phyloP scores from a whole-genome alignment of 176 grass and related monocot genomes.

The Rhynchospora pubera region DNA sequence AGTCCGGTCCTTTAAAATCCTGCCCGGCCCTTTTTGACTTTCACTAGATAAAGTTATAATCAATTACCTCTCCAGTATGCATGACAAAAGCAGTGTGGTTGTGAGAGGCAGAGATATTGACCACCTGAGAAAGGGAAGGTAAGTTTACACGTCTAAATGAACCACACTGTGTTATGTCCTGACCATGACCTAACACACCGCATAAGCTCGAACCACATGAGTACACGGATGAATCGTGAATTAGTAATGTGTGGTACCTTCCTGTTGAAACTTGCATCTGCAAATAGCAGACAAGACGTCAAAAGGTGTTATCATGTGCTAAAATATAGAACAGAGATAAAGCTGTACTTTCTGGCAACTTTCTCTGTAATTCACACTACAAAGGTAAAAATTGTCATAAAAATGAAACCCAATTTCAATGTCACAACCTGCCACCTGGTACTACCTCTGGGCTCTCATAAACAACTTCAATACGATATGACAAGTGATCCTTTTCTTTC shows the following conservation, averaged over 20 bases:
- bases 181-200: constrained; percentile 98
- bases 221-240: constrained; percentile 91
- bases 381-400: constrained; percentile 21
- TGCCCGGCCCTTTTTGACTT: no score
- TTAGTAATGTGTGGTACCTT: constrained; percentile 92
- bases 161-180: constrained; percentile 73
- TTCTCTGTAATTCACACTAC: constrained; percentile 1
- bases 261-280: constrained; percentile 99
- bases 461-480: background rate
- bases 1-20: no score
- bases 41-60: constrained; percentile 1
- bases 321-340: constrained; percentile 29
- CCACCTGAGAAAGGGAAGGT: constrained; percentile 69
- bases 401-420: background rate
- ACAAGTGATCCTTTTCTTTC: background rate
- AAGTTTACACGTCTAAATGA: constrained; percentile 75
- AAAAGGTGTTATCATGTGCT: constrained; percentile 25
- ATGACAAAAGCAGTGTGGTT: constrained; percentile 92
- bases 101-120: constrained; percentile 85
- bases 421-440: background rate
- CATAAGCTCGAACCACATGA: constrained; percentile 97
- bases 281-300: constrained; percentile 33
- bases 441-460: background rate
- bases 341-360: constrained; percentile 5
- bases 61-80: constrained; percentile 83